Evolutionary conservation across 225 moss, liverwort and hornwort species (phyloP), one percentile per base, ranked within the genome.

Genomic region (Climacium dendroides): DNA sequence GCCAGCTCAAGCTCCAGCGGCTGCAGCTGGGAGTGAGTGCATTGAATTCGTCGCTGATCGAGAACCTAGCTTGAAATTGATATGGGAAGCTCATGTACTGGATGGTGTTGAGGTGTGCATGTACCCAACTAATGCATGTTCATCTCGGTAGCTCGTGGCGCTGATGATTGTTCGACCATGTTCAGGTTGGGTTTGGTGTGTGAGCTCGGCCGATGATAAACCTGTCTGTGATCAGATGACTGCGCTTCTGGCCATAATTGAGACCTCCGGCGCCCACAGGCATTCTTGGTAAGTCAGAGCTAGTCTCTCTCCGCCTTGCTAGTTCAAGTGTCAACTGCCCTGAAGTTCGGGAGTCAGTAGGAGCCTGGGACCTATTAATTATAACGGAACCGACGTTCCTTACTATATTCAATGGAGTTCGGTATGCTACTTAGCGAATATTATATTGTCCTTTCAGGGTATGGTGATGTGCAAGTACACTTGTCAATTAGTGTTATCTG

Each of bases 111-210:
- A 25, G 54, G 43, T 20, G 23, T 58, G n/a, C n/a, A n/a, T n/a
- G 39, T 48, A 32, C 8, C 11, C 30, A 73, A 19, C 26, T 25
- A 18, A 15, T n/a, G 34, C 47, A 47, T 22, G 23, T 64, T 34
- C 24, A 32, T 43, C 23, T 54, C 12, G 37, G 2, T 53, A 23
- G 34, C 54, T 39, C 16, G 60, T 39, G 13, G 63, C n/a, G 15
- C 50, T 87, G 39, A 87, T 57, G 37, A 39, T 16, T 17, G 34
- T 34, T 11, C 45, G 11, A 37, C 81, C 10, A 16, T 86, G 61
- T 41, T 58, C 88, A 90, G 86, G 83, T 88, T 90, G 82, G 88
- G 14, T 55, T 14, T 90, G 90, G 90, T 88, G 90, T 58, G 88
- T 90, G 6, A 64, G 50, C 71, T 13, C 64, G 10, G 54, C 76